Percentiles rank a stretch among this genome's conserved stretches.
These are phyloP conservation scores for Arachis hypogaea DNA, from an alignment of 306 rosid genomes.

Conservation along the genomic window DNA sequence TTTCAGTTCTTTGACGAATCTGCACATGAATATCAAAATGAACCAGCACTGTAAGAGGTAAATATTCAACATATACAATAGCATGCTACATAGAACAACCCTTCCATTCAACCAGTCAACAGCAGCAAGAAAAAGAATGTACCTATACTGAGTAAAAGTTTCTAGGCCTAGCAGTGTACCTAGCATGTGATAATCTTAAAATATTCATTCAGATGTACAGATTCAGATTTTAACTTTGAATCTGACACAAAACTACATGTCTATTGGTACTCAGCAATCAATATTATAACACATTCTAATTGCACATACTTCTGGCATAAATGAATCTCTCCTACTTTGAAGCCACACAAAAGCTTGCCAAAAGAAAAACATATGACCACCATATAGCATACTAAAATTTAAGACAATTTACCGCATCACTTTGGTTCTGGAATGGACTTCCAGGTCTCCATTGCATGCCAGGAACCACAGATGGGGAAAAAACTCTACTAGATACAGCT, in stretches of 20 bases:
- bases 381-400: conserved; percentile 26
- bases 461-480: conserved; percentile 79
- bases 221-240: conserved; percentile 11
- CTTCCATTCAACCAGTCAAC: conserved; percentile 33
- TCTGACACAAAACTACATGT: conserved; percentile 7
- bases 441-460: conserved; percentile 99
- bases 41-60: conserved; percentile 38
- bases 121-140: background rate
- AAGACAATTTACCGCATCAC: conserved; percentile 60
- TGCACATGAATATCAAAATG: conserved; percentile 58
- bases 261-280: conserved; percentile 5
- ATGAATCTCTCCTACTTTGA: background rate
- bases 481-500: conserved; percentile 73
- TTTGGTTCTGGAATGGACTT: conserved; percentile 78
- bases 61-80: conserved; percentile 6
- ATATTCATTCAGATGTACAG: background rate
- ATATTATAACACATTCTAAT: conserved; percentile 26
- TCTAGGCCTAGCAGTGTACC: conserved; percentile 1
- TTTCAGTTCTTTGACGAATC: conserved; percentile 94
- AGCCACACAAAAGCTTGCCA: conserved; percentile 21
- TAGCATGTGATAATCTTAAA: conserved; percentile 13
- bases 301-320: conserved; percentile 18
- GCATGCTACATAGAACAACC: conserved; percentile 8
- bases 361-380: conserved; percentile 12
- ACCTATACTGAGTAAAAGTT: conserved; percentile 5